These are phyloP conservation scores for Kodamaea sagamina DNA, from an alignment of 805 yeast species.

Conservation along the genomic window DNA sequence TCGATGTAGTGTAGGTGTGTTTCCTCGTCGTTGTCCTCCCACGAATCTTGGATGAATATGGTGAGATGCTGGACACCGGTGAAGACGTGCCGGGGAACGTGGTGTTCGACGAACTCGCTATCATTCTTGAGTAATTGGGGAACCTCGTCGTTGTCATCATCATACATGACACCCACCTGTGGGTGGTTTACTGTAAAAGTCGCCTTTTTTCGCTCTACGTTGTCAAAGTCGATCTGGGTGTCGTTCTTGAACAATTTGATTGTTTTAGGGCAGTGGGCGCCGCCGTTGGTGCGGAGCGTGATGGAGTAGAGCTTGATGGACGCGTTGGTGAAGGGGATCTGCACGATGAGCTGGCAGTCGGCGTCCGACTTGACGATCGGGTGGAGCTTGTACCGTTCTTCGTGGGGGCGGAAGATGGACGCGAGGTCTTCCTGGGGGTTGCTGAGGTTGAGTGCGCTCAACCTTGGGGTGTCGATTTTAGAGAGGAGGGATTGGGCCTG, in stretches of 20 bases:
- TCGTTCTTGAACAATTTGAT: constrained; percentile 75
- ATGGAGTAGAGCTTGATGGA: constrained; percentile 73
- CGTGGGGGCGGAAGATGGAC: constrained; percentile 55
- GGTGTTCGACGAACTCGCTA: constrained; percentile 76
- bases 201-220: constrained; percentile 49
- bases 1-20: constrained; percentile 70
- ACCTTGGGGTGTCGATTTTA: constrained; percentile 58
- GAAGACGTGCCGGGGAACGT: constrained; percentile 71
- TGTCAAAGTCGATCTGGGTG: constrained; percentile 70
- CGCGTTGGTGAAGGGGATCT: constrained; percentile 74
- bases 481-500: constrained; percentile 65
- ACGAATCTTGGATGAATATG: constrained; percentile 63
- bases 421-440: constrained; percentile 51
- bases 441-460: constrained; percentile 64
- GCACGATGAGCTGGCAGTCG: constrained; percentile 76
- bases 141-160: constrained; percentile 42
- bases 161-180: constrained; percentile 47
- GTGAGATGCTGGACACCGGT: constrained; percentile 70
- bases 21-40: constrained; percentile 44
- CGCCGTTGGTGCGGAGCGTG: constrained; percentile 64
- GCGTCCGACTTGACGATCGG: constrained; percentile 65
- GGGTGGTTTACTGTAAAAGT: constrained; percentile 64
- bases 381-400: constrained; percentile 48
- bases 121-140: constrained; percentile 35
- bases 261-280: constrained; percentile 64